phyloP scores from a whole-genome alignment of 1,284 basidiomycete species.

The Athelia sp. region DNA sequence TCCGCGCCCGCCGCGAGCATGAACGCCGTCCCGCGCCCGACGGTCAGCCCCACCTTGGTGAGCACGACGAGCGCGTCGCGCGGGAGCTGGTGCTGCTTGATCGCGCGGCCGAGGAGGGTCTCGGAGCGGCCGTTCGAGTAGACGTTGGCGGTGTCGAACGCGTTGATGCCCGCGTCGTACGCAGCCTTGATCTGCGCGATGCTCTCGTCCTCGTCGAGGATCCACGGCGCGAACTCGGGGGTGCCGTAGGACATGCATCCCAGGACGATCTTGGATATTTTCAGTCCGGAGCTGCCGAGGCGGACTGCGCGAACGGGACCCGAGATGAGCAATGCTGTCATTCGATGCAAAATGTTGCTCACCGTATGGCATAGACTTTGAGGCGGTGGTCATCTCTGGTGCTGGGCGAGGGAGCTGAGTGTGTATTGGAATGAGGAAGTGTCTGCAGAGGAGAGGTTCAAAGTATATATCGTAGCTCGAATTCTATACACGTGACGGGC shows the following conservation, averaged over 20 bases:
- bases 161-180: conserved; percentile 43
- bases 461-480: too few species aligned
- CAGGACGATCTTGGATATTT: conserved; percentile 46
- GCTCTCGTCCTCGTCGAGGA: conserved; percentile 30
- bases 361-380: too few species aligned
- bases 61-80: conserved; percentile 74
- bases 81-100: conserved; percentile 68
- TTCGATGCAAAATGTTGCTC: too few species aligned
- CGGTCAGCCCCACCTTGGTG: conserved; percentile 55
- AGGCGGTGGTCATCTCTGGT: too few species aligned
- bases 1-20: conserved; percentile 5
- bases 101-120: conserved; percentile 71
- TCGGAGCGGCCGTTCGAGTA: conserved; percentile 77
- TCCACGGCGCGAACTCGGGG: conserved; percentile 27
- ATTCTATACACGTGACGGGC: too few species aligned
- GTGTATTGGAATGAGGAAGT: too few species aligned
- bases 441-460: too few species aligned
- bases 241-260: conserved; percentile 44
- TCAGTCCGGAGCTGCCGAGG: conserved; percentile 43
- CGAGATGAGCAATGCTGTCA: too few species aligned
- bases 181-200: conserved; percentile 42
- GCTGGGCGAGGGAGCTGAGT: too few species aligned
- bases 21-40: conserved; percentile 17
- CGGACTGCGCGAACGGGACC: too few species aligned
- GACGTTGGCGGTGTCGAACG: conserved; percentile 56